A percentile compares a stretch with the other conserved stretches of the same genome.
phyloP scores from a whole-genome alignment of 148 eudicot genomes.

The Silene conica region DNA sequence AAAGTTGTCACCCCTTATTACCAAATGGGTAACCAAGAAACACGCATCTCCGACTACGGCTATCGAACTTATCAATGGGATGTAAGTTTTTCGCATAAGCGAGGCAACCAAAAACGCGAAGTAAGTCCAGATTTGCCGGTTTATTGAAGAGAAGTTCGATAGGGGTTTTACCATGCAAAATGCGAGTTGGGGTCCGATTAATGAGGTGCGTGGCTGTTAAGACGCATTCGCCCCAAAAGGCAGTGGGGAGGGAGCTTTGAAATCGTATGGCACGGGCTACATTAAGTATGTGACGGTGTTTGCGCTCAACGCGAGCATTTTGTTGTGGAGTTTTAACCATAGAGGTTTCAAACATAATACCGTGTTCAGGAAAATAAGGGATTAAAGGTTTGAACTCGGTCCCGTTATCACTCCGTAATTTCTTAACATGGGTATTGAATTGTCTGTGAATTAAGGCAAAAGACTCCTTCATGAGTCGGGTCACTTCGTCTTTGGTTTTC shows the following conservation, averaged over 20 bases:
- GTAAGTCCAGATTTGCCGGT: no score
- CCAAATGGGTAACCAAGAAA: no score
- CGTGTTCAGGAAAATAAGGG: background rate
- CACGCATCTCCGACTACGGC: no score
- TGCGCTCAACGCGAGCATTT: background rate
- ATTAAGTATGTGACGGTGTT: background rate
- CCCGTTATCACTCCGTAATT: background rate
- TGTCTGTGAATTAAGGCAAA: background rate
- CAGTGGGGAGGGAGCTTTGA: background rate
- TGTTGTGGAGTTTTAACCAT: background rate
- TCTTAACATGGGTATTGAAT: background rate
- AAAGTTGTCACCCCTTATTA: no score
- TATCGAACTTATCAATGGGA: no score
- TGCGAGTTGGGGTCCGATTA: no score
- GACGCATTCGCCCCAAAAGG: no score
- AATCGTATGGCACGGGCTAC: background rate
- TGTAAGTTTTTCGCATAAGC: no score
- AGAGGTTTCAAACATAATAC: background rate
- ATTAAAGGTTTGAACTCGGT: background rate
- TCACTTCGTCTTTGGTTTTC: background rate
- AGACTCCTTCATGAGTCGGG: background rate
- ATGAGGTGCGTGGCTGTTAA: no score
- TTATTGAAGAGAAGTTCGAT: no score
- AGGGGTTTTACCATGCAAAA: no score
- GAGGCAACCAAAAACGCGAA: no score